These are phyloP conservation scores for Silene conica DNA, from an alignment of 148 eudicot species.

Conservation along the genomic window DNA sequence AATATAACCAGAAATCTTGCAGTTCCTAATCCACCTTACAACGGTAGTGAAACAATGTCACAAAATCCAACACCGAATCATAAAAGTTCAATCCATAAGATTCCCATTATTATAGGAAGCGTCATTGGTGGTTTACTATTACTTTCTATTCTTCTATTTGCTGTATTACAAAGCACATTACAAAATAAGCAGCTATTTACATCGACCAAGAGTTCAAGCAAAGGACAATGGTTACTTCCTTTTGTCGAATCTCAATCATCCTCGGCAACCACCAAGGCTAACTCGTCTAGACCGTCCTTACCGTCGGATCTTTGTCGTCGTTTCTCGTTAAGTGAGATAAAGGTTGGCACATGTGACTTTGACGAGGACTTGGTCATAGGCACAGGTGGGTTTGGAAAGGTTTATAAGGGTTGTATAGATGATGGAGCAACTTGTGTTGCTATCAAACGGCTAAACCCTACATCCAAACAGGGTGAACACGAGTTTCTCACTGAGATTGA, in stretches of 20 bases:
- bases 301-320: slow-evolving; percentile 21
- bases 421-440: slow-evolving; percentile 23
- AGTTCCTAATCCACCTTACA: slow-evolving; percentile 20
- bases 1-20: slow-evolving; percentile 35
- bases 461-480: slow-evolving; percentile 21
- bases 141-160: neutral
- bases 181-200: neutral
- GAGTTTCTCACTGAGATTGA: slow-evolving; percentile 30
- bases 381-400: slow-evolving; percentile 31
- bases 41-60: neutral
- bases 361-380: slow-evolving; percentile 25
- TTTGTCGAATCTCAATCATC: neutral
- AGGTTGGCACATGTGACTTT: slow-evolving; percentile 26
- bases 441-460: slow-evolving; percentile 25
- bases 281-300: neutral
- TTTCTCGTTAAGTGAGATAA: slow-evolving; percentile 23
- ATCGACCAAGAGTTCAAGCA: neutral
- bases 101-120: neutral
- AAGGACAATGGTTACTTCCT: neutral
- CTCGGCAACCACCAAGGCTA: neutral
- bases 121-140: slow-evolving; percentile 4
- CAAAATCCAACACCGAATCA: neutral
- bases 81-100: neutral
- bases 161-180: neutral
- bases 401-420: slow-evolving; percentile 26